A percentile compares a stretch with the other conserved stretches of the same genome.
These are phyloP conservation scores for Wallacemonas sp. DNA, from an alignment of 208 protist genomes.

Conservation along the genomic window DNA sequence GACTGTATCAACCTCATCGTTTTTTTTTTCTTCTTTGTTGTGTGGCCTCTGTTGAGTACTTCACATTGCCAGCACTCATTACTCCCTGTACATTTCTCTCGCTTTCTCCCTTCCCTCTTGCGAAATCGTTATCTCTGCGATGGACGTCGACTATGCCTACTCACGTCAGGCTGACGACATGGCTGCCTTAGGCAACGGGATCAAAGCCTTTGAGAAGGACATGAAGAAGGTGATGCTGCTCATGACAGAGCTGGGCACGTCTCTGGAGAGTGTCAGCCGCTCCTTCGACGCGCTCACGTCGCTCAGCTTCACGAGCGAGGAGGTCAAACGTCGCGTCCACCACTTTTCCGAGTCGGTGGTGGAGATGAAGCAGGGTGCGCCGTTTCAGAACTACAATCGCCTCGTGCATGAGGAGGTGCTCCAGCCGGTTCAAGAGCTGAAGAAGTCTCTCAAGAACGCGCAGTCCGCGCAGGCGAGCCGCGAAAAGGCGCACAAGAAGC, in stretches of 20 bases:
- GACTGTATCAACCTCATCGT: constrained; percentile 1
- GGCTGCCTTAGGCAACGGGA: constrained; percentile 18
- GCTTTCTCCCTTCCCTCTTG: constrained; percentile 6
- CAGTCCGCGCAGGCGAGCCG: constrained; percentile 25
- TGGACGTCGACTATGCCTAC: constrained; percentile 41
- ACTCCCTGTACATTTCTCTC: constrained; percentile 16
- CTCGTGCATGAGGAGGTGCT: constrained; percentile 54
- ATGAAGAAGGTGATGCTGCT: constrained; percentile 58
- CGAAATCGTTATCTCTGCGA: neutral
- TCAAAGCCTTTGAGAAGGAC: constrained; percentile 38
- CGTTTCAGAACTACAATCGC: constrained; percentile 60
- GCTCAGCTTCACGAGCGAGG: constrained; percentile 39
- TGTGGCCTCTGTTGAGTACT: constrained; percentile 6
- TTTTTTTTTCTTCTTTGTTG: neutral
- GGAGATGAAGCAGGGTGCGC: constrained; percentile 43
- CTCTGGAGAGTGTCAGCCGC: constrained; percentile 46
- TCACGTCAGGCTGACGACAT: constrained; percentile 42
- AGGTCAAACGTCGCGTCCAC: constrained; percentile 33
- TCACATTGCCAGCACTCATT: constrained; percentile 4
- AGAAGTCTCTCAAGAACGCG: constrained; percentile 24
- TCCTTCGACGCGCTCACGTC: constrained; percentile 48
- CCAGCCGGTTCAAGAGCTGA: constrained; percentile 31
- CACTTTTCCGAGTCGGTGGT: constrained; percentile 39
- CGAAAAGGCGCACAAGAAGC: constrained; percentile 26
- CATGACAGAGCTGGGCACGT: constrained; percentile 59